Conservation (phyloP, 495 filamentous ascomycete species). For the Articulospora tetracladia region DNA sequence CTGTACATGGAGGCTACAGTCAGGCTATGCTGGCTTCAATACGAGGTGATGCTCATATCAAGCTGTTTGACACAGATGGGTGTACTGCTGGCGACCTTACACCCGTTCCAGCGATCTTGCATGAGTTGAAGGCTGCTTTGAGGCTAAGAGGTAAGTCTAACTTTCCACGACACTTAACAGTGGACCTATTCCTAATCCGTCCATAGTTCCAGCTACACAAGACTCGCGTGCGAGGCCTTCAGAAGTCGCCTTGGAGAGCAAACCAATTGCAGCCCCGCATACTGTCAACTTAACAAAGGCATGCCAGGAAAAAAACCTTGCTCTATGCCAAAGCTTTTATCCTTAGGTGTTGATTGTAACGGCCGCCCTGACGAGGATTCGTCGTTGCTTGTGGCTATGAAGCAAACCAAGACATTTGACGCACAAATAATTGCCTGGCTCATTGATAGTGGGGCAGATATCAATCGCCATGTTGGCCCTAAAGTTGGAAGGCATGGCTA, state of each 20-base stretch:
- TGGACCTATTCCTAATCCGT: background rate
- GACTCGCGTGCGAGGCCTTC: no score
- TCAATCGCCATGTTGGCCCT: background rate
- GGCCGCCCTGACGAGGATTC: background rate
- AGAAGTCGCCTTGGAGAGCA: background rate
- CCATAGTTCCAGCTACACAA: no score
- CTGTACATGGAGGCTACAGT: background rate
- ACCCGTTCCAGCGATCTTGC: background rate
- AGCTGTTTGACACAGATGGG: background rate
- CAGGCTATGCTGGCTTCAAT: background rate
- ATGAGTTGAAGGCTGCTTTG: background rate
- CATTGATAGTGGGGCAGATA: background rate
- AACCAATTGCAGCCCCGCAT: background rate
- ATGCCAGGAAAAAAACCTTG: background rate
- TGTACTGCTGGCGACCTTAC: background rate
- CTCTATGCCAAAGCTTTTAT: background rate
- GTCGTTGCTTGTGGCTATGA: background rate
- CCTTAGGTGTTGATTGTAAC: background rate
- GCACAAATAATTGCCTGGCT: background rate
- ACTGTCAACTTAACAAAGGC: background rate
- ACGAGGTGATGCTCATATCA: background rate
- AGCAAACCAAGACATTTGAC: no score
- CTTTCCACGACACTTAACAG: background rate
- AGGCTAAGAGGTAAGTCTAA: background rate
- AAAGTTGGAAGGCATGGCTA: background rate